phyloP scores from a whole-genome alignment of 2,329 filamentous ascomycete genomes.

The Fusarium succisae region DNA sequence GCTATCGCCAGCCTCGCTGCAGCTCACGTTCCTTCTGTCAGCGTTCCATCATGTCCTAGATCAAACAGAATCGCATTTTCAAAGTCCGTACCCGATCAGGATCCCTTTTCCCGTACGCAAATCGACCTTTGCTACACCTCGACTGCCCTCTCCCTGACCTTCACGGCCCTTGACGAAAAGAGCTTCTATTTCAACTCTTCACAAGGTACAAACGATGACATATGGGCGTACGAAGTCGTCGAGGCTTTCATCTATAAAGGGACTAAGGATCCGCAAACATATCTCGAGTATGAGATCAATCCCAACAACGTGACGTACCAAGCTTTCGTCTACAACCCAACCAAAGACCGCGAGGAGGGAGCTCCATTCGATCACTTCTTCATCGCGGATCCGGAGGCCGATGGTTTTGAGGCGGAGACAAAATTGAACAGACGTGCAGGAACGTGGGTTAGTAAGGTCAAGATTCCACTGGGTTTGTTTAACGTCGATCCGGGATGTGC shows the following conservation, averaged over 20 bases:
- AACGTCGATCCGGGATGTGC: slow-evolving; percentile 57
- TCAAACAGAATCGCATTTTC: slow-evolving; percentile 51
- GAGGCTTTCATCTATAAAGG: slow-evolving; percentile 60
- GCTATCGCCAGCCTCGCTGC: not conserved
- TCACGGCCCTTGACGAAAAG: slow-evolving; percentile 57
- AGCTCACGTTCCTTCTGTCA: slow-evolving; percentile 41
- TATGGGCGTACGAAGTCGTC: slow-evolving; percentile 62
- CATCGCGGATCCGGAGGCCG: slow-evolving; percentile 50
- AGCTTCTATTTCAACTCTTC: slow-evolving; percentile 57
- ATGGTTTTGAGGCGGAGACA: slow-evolving; percentile 55
- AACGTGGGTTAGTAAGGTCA: slow-evolving; percentile 53
- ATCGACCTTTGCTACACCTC: slow-evolving; percentile 59
- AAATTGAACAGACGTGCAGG: slow-evolving; percentile 48
- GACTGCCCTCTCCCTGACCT: slow-evolving; percentile 51
- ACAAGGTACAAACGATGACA: slow-evolving; percentile 56
- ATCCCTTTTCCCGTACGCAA: slow-evolving; percentile 54
- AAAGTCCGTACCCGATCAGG: slow-evolving; percentile 54
- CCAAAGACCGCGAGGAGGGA: slow-evolving; percentile 53
- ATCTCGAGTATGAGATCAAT: slow-evolving; percentile 61
- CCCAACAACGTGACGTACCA: slow-evolving; percentile 63
- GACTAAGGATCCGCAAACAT: slow-evolving; percentile 57
- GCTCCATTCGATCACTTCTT: slow-evolving; percentile 57
- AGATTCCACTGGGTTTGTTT: slow-evolving; percentile 59
- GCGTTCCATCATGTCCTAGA: slow-evolving; percentile 52
- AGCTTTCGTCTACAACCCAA: slow-evolving; percentile 61